phyloP scores from a whole-genome alignment of 192 early-diverging fungal genomes.

The Gigaspora rosea region DNA sequence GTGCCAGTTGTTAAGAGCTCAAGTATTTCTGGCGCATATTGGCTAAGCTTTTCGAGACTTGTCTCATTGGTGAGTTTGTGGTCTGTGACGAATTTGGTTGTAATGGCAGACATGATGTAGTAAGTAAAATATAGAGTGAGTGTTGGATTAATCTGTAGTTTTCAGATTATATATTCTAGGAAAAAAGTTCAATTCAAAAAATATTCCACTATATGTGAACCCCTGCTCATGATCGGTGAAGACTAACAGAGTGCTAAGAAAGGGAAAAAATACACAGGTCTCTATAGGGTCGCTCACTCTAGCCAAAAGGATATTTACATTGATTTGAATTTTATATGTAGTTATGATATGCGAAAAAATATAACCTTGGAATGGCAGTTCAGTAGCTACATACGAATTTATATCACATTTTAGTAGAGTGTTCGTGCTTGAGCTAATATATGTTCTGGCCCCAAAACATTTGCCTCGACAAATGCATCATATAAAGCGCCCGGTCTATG shows the following conservation, averaged over 20 bases:
- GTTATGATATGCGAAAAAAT: not conserved
- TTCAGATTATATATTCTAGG: constrained; percentile 5
- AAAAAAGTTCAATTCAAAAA: constrained; percentile 24
- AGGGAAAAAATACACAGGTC: not conserved
- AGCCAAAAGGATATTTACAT: not conserved
- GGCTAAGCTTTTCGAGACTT: constrained; percentile 8
- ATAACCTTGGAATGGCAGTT: no score
- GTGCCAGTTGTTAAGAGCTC: no score
- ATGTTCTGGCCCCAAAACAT: constrained; percentile 3
- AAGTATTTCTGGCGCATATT: no score
- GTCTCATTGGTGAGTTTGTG: constrained; percentile 1
- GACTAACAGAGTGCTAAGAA: not conserved
- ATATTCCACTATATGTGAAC: no score
- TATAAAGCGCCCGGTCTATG: not conserved
- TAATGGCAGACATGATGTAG: constrained; percentile 13
- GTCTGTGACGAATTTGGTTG: constrained; percentile 5
- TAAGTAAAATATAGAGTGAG: not conserved
- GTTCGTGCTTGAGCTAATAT: not conserved
- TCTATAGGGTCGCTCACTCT: not conserved
- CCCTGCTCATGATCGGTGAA: no score
- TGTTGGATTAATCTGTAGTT: constrained; percentile 5
- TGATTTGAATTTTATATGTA: not conserved
- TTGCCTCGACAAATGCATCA: not conserved
- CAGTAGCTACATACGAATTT: no score
- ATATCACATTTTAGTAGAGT: not conserved